phyloP scores from a whole-genome alignment of 2,329 filamentous ascomycete species.

The Nemania serpens region DNA sequence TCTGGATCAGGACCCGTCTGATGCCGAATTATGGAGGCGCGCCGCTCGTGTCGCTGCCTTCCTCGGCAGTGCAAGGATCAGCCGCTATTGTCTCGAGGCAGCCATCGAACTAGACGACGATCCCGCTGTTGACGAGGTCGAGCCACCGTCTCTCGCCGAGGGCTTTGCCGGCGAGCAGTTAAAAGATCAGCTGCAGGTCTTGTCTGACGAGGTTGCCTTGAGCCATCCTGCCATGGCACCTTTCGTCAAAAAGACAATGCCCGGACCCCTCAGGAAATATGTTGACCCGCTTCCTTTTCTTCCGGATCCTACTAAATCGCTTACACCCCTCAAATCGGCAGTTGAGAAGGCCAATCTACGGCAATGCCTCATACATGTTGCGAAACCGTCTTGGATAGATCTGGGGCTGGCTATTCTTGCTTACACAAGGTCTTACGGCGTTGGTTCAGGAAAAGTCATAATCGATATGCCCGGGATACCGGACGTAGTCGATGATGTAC shows the following conservation, averaged over 20 bases:
- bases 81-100: conserved; percentile 67
- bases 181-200: conserved; percentile 57
- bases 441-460: conserved; percentile 42
- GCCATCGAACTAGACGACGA: conserved; percentile 71
- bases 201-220: conserved; percentile 60
- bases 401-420: conserved; percentile 49
- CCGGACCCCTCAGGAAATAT: conserved; percentile 55
- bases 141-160: conserved; percentile 66
- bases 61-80: conserved; percentile 60
- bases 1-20: conserved; percentile 67
- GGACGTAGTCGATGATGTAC: conserved; percentile 39
- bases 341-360: not conserved
- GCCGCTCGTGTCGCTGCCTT: conserved; percentile 63
- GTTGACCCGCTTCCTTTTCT: conserved; percentile 67
- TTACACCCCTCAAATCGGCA: conserved; percentile 31
- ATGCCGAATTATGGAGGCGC: conserved; percentile 68
- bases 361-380: conserved; percentile 40
- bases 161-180: conserved; percentile 66
- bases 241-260: conserved; percentile 58
- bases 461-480: conserved; percentile 46
- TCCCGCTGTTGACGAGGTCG: conserved; percentile 64
- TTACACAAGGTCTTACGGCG: conserved; percentile 42
- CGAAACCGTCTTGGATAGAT: conserved; percentile 48
- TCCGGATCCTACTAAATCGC: conserved; percentile 53
- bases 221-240: conserved; percentile 65